Base-by-base conservation (phyloP, 2,329 filamentous ascomycete species). In the Aspergillus ochraceus region DNA sequence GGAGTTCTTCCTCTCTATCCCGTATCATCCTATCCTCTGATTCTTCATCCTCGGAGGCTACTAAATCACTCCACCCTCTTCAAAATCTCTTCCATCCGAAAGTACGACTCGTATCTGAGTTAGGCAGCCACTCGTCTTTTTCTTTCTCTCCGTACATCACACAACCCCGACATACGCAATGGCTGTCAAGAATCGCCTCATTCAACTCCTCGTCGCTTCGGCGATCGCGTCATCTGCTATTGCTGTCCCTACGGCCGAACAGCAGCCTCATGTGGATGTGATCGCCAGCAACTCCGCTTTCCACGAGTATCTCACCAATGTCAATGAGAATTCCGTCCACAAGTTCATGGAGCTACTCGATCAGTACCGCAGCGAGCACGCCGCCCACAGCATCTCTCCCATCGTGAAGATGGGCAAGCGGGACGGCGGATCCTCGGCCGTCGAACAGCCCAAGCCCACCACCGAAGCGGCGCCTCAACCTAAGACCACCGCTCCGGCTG, bases 321-420 rank as follows among this genome's bases (percentile, higher is more conserved):
- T 88, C 58, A 84, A 87, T 22, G 82, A 83, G 57, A 80, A 85
- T 52, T 82, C 84, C 47, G 78, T 93, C 56, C 88, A 91, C 72
- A 83, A 84, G 51, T 84, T 90, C 55, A 80, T 92, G 32, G 87
- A 90, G 72, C 83, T 87, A 67, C 79, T 88, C 56, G 81, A 83
- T 52, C 84, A 85, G 69, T 91, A 88, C 76, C 83, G 86, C 71
- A 84, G 90, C 70, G 89, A 84, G 63, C 85, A 86, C 63, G 88
- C 90, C 68, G 82, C 81, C 65, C 79, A 82, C 11, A 88, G 87
- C 26, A 36, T 29, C 9, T 49, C 29, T 17, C 29, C 52, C 11
- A 14, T 32, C 26, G 80, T 89, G 57, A 84, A 86, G 59, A 76
- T 92, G 58, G 89, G 85, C 42, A 87, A 86, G 74, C 84, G 88